Conservation (phyloP, 768 basidiomycete species). For the Tylopilus plumbeoviolaceoides region DNA sequence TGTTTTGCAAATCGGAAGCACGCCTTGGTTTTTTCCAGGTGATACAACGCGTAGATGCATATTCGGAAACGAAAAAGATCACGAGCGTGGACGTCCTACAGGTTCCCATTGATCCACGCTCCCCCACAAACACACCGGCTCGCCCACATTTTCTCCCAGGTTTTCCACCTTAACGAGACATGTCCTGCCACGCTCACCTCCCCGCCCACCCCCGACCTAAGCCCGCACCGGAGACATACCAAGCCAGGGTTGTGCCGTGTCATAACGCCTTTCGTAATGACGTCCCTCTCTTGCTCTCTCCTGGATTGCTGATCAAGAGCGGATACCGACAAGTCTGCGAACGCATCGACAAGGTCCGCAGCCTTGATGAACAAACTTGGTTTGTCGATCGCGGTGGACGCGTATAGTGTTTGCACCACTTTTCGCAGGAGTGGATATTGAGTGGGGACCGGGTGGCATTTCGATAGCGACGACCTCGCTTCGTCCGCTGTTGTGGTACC, state of each 20-base stretch:
- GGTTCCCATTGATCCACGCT: conserved; percentile 40
- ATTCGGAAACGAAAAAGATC: neutral
- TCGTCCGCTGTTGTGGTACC: conserved; percentile 40
- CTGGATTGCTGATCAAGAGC: conserved; percentile 32
- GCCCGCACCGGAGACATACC: conserved; percentile 62
- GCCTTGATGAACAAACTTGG: conserved; percentile 70
- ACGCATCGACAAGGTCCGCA: conserved; percentile 63
- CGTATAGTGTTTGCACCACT: conserved; percentile 43
- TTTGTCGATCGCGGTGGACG: conserved; percentile 54
- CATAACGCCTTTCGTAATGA: conserved; percentile 60
- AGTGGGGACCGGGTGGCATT: conserved; percentile 50
- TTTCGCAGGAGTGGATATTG: conserved; percentile 43
- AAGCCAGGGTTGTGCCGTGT: conserved; percentile 35
- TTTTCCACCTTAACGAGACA: conserved; percentile 46
- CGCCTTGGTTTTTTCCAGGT: neutral
- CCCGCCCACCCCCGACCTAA: conserved; percentile 45
- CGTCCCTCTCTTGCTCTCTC: conserved; percentile 46
- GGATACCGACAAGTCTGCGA: conserved; percentile 39
- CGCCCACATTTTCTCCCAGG: conserved; percentile 64
- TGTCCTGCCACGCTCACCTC: conserved; percentile 29
- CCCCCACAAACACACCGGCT: conserved; percentile 70
- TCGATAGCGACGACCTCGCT: conserved; percentile 49
- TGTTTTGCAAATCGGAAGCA: neutral
- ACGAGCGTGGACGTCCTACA: conserved; percentile 4
- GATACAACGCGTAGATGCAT: neutral